A percentile compares a stretch with the other conserved stretches of the same genome.
Conservation (phyloP, 2,329 filamentous ascomycete genomes). For the Chaetoscypha palmicola region DNA sequence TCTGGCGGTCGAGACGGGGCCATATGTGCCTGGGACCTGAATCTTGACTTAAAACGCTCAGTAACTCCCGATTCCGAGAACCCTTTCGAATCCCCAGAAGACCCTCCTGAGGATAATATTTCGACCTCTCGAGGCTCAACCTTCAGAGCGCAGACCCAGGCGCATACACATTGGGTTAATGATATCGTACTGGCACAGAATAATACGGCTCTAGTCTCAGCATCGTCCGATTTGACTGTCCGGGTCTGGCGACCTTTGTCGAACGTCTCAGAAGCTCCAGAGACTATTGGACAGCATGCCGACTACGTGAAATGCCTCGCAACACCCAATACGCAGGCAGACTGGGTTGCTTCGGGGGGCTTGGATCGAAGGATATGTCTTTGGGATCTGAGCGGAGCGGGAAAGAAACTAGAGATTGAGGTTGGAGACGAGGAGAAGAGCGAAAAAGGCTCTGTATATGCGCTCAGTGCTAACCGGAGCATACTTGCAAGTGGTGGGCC, state of each 20-base stretch:
- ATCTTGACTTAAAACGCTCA: slow-evolving; percentile 52
- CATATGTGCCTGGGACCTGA: slow-evolving; percentile 90
- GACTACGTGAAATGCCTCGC: slow-evolving; percentile 96
- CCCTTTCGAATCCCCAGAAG: slow-evolving; percentile 29
- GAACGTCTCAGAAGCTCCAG: slow-evolving; percentile 55
- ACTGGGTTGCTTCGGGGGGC: slow-evolving; percentile 91
- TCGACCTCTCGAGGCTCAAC: slow-evolving; percentile 42
- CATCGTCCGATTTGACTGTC: slow-evolving; percentile 67
- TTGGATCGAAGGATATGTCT: slow-evolving; percentile 86
- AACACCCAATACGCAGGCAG: slow-evolving; percentile 60
- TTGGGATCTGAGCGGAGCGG: slow-evolving; percentile 86
- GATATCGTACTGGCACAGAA: slow-evolving; percentile 61
- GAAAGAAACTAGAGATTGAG: slow-evolving; percentile 81
- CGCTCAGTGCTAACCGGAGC: slow-evolving; percentile 69
- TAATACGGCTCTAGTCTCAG: slow-evolving; percentile 61
- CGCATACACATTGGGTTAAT: slow-evolving; percentile 74
- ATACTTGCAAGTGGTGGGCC: slow-evolving; percentile 89
- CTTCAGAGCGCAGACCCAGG: slow-evolving; percentile 57
- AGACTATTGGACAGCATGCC: slow-evolving; percentile 82
- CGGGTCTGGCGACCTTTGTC: slow-evolving; percentile 72
- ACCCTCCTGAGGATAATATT: slow-evolving; percentile 24
- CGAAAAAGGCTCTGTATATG: slow-evolving; percentile 94
- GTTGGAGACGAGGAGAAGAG: slow-evolving; percentile 73
- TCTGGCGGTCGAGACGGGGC: slow-evolving; percentile 93
- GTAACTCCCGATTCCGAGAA: slow-evolving; percentile 17